Conservation (phyloP, 1,139 yeast species). For the Candida labiduridarum region DNA sequence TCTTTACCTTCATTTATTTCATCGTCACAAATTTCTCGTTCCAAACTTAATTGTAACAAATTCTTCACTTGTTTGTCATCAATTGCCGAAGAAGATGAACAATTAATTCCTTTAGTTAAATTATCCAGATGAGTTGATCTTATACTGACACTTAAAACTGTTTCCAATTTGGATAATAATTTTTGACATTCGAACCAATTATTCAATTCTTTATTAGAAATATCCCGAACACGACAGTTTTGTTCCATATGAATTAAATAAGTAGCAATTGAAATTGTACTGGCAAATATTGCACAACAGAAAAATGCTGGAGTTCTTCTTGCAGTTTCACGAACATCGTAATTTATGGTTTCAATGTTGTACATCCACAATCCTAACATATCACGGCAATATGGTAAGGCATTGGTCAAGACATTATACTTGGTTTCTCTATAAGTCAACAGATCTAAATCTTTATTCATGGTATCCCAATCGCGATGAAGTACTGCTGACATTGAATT, state of each 20-base stretch:
- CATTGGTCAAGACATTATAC: constrained; percentile 59
- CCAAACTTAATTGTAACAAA: constrained; percentile 12
- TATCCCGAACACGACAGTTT: constrained; percentile 24
- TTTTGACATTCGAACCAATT: constrained; percentile 54
- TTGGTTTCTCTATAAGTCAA: constrained; percentile 42
- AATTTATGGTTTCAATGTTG: constrained; percentile 58
- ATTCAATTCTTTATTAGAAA: constrained; percentile 48
- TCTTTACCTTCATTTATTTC: constrained; percentile 12
- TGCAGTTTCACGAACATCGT: constrained; percentile 62
- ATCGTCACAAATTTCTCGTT: constrained; percentile 17
- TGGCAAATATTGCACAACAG: constrained; percentile 65
- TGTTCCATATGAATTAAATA: constrained; percentile 57
- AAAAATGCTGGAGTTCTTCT: constrained; percentile 76
- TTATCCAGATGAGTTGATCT: constrained; percentile 53
- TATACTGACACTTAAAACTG: constrained; percentile 33
- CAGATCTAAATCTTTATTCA: constrained; percentile 54
- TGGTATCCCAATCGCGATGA: constrained; percentile 62
- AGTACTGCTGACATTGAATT: constrained; percentile 60
- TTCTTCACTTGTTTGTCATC: constrained; percentile 7
- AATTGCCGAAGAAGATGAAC: background rate
- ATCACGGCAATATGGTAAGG: constrained; percentile 58
- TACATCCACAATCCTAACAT: constrained; percentile 70
- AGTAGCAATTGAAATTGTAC: constrained; percentile 62
- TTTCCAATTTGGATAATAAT: constrained; percentile 58
- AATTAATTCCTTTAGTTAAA: constrained; percentile 33